A percentile compares a stretch with the other conserved stretches of the same genome.
Evolutionary conservation across 169 alveolate genomes (phyloP).

Genomic region (Cryptosporidium parvum): DNA sequence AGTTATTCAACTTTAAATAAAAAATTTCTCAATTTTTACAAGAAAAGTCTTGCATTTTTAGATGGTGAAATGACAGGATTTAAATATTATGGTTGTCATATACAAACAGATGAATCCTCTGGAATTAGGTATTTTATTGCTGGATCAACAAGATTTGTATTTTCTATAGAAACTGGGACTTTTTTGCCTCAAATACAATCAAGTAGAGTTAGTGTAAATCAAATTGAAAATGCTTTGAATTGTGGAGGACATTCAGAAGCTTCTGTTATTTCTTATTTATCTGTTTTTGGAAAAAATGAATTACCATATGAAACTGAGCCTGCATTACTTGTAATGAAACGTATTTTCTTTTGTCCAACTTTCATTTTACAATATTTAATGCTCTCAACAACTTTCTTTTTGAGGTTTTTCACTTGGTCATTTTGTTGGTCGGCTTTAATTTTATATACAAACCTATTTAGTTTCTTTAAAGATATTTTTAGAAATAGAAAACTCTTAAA

Average conservation of each 20-base stretch:
- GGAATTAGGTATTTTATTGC: constrained; percentile 43
- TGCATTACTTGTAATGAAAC: neutral
- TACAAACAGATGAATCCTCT: constrained; percentile 25
- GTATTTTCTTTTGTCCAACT: constrained; percentile 17
- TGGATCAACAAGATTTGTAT: constrained; percentile 53
- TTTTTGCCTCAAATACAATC: constrained; percentile 56
- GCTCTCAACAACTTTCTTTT: constrained; percentile 57
- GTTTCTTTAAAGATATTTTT: constrained; percentile 16
- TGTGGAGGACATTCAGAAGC: constrained; percentile 43
- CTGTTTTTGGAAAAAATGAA: constrained; percentile 50
- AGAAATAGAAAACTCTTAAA: constrained; percentile 6
- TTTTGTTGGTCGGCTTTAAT: constrained; percentile 49
- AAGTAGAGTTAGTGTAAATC: neutral
- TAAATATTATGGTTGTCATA: constrained; percentile 3
- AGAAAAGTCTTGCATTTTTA: neutral
- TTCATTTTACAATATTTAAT: constrained; percentile 50
- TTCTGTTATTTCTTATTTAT: constrained; percentile 2
- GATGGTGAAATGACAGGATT: constrained; percentile 20
- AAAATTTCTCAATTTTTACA: neutral
- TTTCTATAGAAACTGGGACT: constrained; percentile 17
- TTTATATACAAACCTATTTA: constrained; percentile 14
- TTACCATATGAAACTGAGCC: neutral
- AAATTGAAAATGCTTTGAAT: neutral
- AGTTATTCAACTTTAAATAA: neutral
- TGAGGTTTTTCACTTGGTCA: constrained; percentile 45